phyloP scores from a whole-genome alignment of 352 stramenopile genomes.

The Phytophthora foliorum region DNA sequence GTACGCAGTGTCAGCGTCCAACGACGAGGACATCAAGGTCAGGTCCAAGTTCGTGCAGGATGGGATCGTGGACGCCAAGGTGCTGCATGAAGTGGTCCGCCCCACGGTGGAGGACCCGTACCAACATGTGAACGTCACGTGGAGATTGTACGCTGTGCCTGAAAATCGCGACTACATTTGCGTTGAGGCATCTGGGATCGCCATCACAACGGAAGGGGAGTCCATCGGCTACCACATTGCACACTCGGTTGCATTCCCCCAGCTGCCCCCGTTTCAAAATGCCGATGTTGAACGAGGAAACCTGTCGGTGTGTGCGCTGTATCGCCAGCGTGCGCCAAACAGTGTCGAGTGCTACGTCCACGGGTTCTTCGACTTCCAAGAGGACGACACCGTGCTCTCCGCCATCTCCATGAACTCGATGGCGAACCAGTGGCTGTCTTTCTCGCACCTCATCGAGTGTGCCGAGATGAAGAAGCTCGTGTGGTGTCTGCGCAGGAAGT shows the following conservation, averaged over 20 bases:
- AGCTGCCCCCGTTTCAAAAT: conserved; percentile 40
- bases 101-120: conserved; percentile 41
- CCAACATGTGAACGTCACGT: conserved; percentile 52
- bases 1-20: conserved; percentile 45
- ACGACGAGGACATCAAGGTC: conserved; percentile 43
- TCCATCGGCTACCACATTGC: conserved; percentile 54
- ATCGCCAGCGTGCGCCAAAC: conserved; percentile 30
- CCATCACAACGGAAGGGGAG: conserved; percentile 28
- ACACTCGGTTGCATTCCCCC: conserved; percentile 59
- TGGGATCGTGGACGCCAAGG: conserved; percentile 37
- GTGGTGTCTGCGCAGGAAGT: conserved; percentile 35
- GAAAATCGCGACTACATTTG: conserved; percentile 53
- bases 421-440: conserved; percentile 42
- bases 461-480: conserved; percentile 43
- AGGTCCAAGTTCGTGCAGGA: conserved; percentile 54
- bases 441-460: conserved; percentile 35
- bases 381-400: conserved; percentile 34
- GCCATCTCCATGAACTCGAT: conserved; percentile 41
- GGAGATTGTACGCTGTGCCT: conserved; percentile 33
- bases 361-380: conserved; percentile 43
- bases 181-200: conserved; percentile 46
- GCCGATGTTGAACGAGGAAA: conserved; percentile 40
- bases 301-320: conserved; percentile 42
- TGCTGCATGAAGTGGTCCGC: conserved; percentile 23
- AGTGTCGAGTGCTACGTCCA: conserved; percentile 38